Evolutionary conservation across 75 land plant genomes (phyloP), one percentile per base, ranked within the genome.

Genomic region (Pinus albicaulis): DNA sequence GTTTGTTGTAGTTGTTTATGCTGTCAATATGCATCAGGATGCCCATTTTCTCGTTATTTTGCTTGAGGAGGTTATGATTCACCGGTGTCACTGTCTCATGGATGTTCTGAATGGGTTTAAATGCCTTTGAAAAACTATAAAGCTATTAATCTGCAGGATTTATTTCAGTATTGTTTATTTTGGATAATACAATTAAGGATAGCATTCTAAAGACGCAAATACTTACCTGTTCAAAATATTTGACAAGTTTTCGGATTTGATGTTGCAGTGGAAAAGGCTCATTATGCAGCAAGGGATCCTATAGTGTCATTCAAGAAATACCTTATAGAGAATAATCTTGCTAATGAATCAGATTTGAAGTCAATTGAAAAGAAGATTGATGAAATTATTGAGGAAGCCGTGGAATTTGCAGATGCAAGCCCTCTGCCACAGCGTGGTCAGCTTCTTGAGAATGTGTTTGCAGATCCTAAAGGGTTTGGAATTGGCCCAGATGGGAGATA

Each of bases 401-500:
- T 97, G 53, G 95, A 97, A 61, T 97, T 97, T 89, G 98, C 99
- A 7, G 98, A 97, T 81, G 85, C 81, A 59, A 95, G 98, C 77
- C 95, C 95, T n/a, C 82, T 57, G 73, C 99, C 99, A 17, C 81
- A 58, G 5, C 87, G 99, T 23, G 93, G 93, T 82, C 99, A 97
- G 82, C 88, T 97, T 15, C 83, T 97, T 28, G 95, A 95, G 81
- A 97, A 97, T 80, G 99, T 97, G 23, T 97, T 97, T 89, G 95
- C 92, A 7, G 99, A 97, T 79, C 99, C 99, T 0, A 94, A 87
- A 74, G 99, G 99, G 4, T 97, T 97, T 86, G 99, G 99, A 60
- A 92, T 97, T 74, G 99, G 99, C 4, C 93, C 99, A 55, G 98
- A 97, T 87, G 99, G 99, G 2, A 91, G 76, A 75, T 97, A 97